Conservation (phyloP, 2,329 filamentous ascomycete genomes). For the Beauveria pseudobassiana region DNA sequence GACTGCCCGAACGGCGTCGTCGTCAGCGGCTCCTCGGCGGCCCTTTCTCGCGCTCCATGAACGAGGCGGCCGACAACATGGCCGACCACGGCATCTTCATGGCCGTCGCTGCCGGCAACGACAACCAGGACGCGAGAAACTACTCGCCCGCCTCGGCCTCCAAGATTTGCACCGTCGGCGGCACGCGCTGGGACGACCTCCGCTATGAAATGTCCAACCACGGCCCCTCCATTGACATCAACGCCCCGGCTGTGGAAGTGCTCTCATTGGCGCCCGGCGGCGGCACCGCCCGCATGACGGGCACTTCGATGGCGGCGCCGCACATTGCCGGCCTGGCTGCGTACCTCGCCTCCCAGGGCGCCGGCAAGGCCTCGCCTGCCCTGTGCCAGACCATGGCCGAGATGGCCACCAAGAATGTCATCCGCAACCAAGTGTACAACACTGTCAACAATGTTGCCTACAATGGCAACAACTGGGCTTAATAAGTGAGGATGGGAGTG, state of each 20-base stretch:
- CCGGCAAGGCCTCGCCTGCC: slow-evolving; percentile 5
- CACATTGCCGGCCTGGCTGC: slow-evolving; percentile 16
- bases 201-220: slow-evolving; percentile 38
- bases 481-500: background rate
- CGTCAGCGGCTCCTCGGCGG: slow-evolving; percentile 40
- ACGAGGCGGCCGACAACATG: slow-evolving; percentile 33
- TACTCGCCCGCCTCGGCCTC: slow-evolving; percentile 35
- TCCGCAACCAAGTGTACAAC: slow-evolving; percentile 22
- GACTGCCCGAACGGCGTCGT: slow-evolving; percentile 24
- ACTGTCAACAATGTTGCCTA: slow-evolving; percentile 37
- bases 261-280: slow-evolving; percentile 36
- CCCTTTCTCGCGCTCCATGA: slow-evolving; percentile 25
- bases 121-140: slow-evolving; percentile 25
- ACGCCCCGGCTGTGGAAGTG: slow-evolving; percentile 36
- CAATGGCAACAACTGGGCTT: slow-evolving; percentile 28
- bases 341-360: slow-evolving; percentile 28
- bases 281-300: slow-evolving; percentile 37
- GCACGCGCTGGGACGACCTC: slow-evolving; percentile 28
- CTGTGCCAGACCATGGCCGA: slow-evolving; percentile 25
- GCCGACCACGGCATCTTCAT: slow-evolving; percentile 33
- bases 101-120: slow-evolving; percentile 41
- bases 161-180: slow-evolving; percentile 39
- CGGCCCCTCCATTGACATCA: slow-evolving; percentile 36
- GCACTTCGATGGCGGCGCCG: slow-evolving; percentile 29
- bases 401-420: slow-evolving; percentile 29